phyloP scores from a whole-genome alignment of 208 protist species.

The Herpetomonas samuelpessoai region DNA sequence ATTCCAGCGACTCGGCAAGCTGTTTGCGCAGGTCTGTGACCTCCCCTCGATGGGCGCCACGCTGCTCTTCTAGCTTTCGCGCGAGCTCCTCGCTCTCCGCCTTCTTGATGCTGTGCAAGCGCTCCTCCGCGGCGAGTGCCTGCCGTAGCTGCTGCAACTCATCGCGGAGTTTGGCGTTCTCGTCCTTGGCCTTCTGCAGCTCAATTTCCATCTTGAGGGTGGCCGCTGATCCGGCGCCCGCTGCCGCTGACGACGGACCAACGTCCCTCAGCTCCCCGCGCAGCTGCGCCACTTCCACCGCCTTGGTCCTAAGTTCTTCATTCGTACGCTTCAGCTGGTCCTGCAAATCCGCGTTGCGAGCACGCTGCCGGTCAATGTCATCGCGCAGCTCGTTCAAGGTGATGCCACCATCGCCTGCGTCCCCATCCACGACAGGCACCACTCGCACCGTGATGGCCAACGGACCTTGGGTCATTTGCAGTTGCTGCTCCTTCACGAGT shows the following conservation, averaged over 20 bases:
- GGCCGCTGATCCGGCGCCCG: conserved; percentile 6
- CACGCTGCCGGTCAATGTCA: conserved; percentile 34
- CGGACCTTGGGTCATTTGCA: conserved; percentile 46
- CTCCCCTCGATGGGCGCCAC: conserved; percentile 17
- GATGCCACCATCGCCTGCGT: conserved; percentile 12
- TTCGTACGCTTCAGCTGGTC: conserved; percentile 15
- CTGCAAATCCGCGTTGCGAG: conserved; percentile 10
- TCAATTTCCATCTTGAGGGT: conserved; percentile 7
- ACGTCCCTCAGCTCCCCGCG: conserved; percentile 25
- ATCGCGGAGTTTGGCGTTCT: conserved; percentile 31
- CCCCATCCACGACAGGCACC: conserved; percentile 27
- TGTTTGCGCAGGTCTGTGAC: conserved; percentile 18
- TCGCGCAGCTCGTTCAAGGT: conserved; percentile 35
- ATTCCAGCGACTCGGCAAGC: neutral
- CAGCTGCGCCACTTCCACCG: conserved; percentile 13
- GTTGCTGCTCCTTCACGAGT: conserved; percentile 62
- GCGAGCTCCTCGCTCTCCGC: conserved; percentile 22
- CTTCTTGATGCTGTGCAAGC: conserved; percentile 43
- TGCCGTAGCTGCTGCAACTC: conserved; percentile 37
- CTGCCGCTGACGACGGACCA: conserved; percentile 15
- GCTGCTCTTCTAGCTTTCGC: conserved; percentile 10
- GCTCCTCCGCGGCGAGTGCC: conserved; percentile 42
- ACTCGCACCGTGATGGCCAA: conserved; percentile 39
- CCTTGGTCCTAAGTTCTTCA: conserved; percentile 22
- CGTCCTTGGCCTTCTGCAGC: conserved; percentile 19